Conservation (phyloP, 2,329 filamentous ascomycete species). For the Paracoccidioides lutzii region DNA sequence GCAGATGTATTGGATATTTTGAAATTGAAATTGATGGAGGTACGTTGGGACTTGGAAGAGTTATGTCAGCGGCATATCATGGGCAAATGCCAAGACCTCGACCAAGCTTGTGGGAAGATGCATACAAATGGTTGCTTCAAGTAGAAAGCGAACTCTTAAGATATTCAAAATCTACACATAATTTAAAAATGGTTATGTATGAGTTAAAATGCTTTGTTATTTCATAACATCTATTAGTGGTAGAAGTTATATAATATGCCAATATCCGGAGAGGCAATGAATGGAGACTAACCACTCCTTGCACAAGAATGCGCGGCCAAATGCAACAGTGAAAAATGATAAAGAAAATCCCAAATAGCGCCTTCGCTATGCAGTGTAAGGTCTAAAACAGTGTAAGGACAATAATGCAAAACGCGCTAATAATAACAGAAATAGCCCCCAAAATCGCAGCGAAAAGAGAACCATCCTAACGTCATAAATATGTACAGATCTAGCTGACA, state of each 20-base stretch:
- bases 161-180: not conserved
- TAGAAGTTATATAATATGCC: not conserved
- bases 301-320: not conserved
- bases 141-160: too few species aligned
- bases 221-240: not conserved
- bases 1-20: not conserved
- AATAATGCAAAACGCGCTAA: not conserved
- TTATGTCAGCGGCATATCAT: not conserved
- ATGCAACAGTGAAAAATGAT: not conserved
- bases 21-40: too few species aligned
- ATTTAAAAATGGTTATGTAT: not conserved
- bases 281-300: too few species aligned
- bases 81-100: not conserved
- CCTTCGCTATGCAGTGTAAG: conserved; percentile 4
- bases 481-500: too few species aligned
- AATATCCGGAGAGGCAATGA: not conserved
- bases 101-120: not conserved
- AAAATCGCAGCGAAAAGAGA: not conserved
- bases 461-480: not conserved
- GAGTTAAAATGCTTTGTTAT: not conserved
- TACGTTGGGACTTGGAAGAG: not conserved
- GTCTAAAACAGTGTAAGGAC: not conserved
- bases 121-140: too few species aligned
- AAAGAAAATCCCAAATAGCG: not conserved
- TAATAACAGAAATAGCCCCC: not conserved